Evolutionary conservation across 2,329 filamentous ascomycete genomes (phyloP), one percentile per base, ranked within the genome.

Genomic region (Pseudogymnoascus sp.): DNA sequence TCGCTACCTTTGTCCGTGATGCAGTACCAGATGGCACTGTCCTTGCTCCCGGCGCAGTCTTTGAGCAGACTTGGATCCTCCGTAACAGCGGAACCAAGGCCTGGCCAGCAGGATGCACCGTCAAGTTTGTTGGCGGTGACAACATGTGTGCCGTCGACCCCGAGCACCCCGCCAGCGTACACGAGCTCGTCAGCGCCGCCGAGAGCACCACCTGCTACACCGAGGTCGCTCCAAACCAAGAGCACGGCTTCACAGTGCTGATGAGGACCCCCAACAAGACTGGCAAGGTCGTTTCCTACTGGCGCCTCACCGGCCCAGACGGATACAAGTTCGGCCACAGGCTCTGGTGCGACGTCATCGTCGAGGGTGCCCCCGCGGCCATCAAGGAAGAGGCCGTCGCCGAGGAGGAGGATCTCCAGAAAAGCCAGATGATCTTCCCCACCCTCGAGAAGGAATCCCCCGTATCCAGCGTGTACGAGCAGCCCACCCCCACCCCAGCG

Each of bases 361-460:
- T 96, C 65, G 75, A 78, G 66, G 67, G 71, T 57, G 70, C 71
- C 23, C 67, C 55, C 21, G 57, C 64, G 45, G 58, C 64, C 33
- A 48, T 69, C 28, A 70, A 74, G 63, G 71, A 76, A 66, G 71
- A 67, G 9, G 62, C 61, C 5, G 62, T 62, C n/a, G 64, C 61
- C 34, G 13, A 59, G 26, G 68, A 68, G 5, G 69, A 74, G 59
- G 61, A 71, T 57, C 55, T 57, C 34, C 10, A 57, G 55, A 59
- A 65, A 33, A 89, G 86, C 74, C 84, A 85, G 68, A 96, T 97
- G 91, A 92, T 97, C 71, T 97, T 97, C 82, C 94, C 94, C 62
- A 95, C 89, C 73, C 82, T 97, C 37, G 91, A 96, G 67, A 96
- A 95, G 76, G 94, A 97, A 75, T 95, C 91, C 8, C 90, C 92